Evolutionary conservation across 208 protist species (phyloP).

Genomic region (Crithidia expoeki): DNA sequence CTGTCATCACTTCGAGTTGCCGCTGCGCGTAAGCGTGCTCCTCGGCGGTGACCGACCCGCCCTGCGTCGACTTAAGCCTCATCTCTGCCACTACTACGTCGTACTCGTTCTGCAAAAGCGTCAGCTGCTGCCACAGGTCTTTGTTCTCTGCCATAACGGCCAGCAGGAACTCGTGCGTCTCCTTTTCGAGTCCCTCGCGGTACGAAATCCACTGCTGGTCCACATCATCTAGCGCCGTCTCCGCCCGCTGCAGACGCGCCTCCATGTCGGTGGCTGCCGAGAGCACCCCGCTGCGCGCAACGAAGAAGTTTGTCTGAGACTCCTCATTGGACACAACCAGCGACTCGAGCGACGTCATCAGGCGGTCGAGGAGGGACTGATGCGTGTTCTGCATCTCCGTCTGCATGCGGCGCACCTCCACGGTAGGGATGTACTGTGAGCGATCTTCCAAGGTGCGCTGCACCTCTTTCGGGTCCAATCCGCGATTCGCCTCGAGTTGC

Average conservation of each 20-base stretch:
- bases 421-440: constrained; percentile 60
- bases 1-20: constrained; percentile 59
- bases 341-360: constrained; percentile 44
- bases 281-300: constrained; percentile 68
- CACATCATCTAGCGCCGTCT: constrained; percentile 47
- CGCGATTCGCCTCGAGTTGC: constrained; percentile 46
- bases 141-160: constrained; percentile 75
- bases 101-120: constrained; percentile 58
- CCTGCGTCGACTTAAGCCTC: constrained; percentile 32
- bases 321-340: constrained; percentile 52
- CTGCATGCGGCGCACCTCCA: constrained; percentile 53
- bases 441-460: constrained; percentile 69
- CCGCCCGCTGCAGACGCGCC: constrained; percentile 50
- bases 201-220: constrained; percentile 43
- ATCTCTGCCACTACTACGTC: constrained; percentile 52
- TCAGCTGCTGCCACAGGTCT: constrained; percentile 71
- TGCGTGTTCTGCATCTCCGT: constrained; percentile 49
- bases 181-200: constrained; percentile 44
- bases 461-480: constrained; percentile 63
- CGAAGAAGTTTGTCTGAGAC: constrained; percentile 64
- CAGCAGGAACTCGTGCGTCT: constrained; percentile 54
- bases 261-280: constrained; percentile 72
- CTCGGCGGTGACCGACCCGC: constrained; percentile 49
- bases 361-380: constrained; percentile 37
- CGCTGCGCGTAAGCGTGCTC: constrained; percentile 65